A percentile compares a stretch with the other conserved stretches of the same genome.
These are phyloP conservation scores for Penicillium psychrosexuale DNA, from an alignment of 2,329 filamentous ascomycete species.

Conservation along the genomic window DNA sequence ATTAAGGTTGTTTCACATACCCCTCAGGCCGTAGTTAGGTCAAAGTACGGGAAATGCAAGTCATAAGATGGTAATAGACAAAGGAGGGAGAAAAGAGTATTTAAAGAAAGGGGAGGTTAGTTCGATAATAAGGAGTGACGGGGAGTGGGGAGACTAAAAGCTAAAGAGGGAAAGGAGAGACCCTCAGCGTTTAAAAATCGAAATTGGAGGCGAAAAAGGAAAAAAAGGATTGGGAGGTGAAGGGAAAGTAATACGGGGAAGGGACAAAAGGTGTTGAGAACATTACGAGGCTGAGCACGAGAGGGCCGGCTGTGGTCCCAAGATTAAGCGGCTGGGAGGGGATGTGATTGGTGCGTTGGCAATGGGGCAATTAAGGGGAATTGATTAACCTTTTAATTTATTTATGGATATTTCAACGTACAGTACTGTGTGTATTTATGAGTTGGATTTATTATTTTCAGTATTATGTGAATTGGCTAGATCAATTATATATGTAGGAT, in stretches of 20 bases:
- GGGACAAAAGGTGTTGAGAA: background rate
- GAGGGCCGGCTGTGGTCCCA: constrained; percentile 2
- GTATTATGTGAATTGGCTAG: no score
- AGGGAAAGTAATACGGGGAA: constrained; percentile 2
- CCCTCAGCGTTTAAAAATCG: background rate
- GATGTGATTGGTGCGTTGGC: background rate
- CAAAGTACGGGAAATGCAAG: background rate
- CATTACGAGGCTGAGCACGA: constrained; percentile 4
- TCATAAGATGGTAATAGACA: background rate
- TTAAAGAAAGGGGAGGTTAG: constrained; percentile 12
- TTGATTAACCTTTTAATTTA: background rate
- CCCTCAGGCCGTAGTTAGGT: background rate
- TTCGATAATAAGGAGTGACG: constrained; percentile 24
- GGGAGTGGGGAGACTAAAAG: constrained; percentile 18
- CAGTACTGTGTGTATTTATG: no score
- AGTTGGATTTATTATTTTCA: no score
- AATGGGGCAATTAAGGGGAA: constrained; percentile 3
- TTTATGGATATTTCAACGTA: no score
- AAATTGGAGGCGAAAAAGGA: constrained; percentile 26
- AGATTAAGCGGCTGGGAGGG: background rate
- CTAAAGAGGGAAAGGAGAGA: constrained; percentile 20
- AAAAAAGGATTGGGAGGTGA: constrained; percentile 12
- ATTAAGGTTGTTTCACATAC: background rate
- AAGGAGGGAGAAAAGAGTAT: background rate
- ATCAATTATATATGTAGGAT: no score